Evolutionary conservation across 2,329 filamentous ascomycete species (phyloP).

Genomic region (Exophiala xenobiotica): DNA sequence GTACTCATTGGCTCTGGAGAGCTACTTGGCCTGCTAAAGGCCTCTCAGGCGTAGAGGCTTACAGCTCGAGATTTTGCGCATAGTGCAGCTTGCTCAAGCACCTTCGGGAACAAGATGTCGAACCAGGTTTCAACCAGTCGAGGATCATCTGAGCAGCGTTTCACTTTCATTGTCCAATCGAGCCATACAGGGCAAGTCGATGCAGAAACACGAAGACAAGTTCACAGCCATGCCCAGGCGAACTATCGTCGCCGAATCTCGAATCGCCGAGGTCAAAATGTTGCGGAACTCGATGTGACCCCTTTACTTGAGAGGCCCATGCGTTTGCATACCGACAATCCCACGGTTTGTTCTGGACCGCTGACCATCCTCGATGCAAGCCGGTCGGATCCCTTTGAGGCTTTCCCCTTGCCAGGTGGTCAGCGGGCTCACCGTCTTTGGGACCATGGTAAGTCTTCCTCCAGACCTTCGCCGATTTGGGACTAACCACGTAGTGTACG

Average conservation of each 20-base stretch:
- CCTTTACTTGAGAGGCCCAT: no score
- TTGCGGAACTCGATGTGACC: conserved; percentile 1
- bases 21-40: no score
- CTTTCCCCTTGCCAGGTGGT: conserved; percentile 2
- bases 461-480: background rate
- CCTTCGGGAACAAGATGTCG: background rate
- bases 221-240: conserved; percentile 6
- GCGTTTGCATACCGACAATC: no score
- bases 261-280: background rate
- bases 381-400: conserved; percentile 3
- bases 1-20: no score
- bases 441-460: conserved; percentile 5
- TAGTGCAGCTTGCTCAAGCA: no score
- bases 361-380: background rate
- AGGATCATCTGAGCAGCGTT: background rate
- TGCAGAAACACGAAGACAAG: conserved; percentile 28
- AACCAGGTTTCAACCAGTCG: background rate
- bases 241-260: conserved; percentile 4
- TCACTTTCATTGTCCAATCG: background rate
- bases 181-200: conserved; percentile 26
- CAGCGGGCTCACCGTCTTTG: conserved; percentile 3
- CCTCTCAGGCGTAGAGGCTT: no score
- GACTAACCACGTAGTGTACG: conserved; percentile 5
- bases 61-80: no score
- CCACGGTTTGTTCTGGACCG: background rate